Conservation (phyloP, 148 eudicot species). For the Cornus suecica region DNA sequence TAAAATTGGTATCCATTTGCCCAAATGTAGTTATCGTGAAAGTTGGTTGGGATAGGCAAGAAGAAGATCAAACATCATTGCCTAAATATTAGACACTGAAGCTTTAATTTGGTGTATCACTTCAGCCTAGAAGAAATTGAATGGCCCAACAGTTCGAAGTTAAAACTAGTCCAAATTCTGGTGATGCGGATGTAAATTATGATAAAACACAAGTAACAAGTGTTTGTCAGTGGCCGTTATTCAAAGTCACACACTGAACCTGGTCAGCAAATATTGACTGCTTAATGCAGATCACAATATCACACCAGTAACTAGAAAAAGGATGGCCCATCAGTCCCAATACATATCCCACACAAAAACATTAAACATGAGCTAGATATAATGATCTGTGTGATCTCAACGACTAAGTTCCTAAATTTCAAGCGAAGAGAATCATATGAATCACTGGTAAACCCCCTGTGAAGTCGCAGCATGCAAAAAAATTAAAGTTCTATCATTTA, state of each 20-base stretch:
- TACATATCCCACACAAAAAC: neutral
- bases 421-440: neutral
- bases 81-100: neutral
- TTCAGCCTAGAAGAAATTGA: neutral
- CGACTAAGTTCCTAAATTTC: too few species aligned
- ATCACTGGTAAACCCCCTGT: neutral
- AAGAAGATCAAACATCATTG: constrained; percentile 4
- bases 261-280: too few species aligned
- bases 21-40: too few species aligned
- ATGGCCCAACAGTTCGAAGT: neutral
- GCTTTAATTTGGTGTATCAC: neutral
- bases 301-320: neutral
- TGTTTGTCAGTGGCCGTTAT: too few species aligned
- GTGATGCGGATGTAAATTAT: neutral
- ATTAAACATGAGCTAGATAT: neutral
- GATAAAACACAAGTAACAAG: too few species aligned
- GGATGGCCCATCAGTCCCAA: neutral
- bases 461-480: neutral
- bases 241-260: too few species aligned
- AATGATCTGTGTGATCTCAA: neutral
- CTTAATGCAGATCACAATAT: too few species aligned
- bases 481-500: neutral
- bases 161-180: neutral
- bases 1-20: too few species aligned
- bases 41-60: neutral